Base-by-base conservation (phyloP, 768 basidiomycete species). In the Leccinum aurantiacum region DNA sequence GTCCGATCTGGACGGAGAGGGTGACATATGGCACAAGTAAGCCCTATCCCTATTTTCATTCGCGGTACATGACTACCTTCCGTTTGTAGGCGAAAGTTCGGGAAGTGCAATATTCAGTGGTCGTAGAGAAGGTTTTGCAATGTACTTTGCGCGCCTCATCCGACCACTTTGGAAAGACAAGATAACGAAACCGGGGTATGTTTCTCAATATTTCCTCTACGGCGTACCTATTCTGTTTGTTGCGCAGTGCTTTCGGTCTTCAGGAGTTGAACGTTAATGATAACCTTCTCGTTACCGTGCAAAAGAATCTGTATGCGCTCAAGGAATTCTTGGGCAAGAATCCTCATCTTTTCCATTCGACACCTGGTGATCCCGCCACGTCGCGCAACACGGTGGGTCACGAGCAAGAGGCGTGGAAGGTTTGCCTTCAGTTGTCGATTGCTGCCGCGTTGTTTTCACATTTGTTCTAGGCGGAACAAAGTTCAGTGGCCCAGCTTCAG, bases 331-430 rank as follows among this genome's bases (percentile, higher is more conserved):
- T 93, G 60, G 84, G 84, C 66, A 86, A 87, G 63, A 95, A 95
- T 66, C 89, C 89, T 9, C 90, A 93, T 63, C 77, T 95, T 38
- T 95, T 95, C 74, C 88, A 89, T 69, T 89, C 86, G 11, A 82
- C 88, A n/a, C 85, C 89, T 3, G 87, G 85, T 33, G 90, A 93
- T 65, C 76, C 83, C 46, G 75, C 82, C 3, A 80, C 82, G 5
- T 81, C 80, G 60, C 83, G 89, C 2, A 74, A 74, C 15, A 77
- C 83, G 4, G 76, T 82, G 17, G 81, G 81, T 6, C 81, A 82
- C 37, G 91, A 93, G 63, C 89, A 92, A 70, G 93, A 93, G 74
- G 93, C 93, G 6, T 93, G 91, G 90, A 91, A 90, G 83, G 92
- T 93, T 50, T 29, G 75, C 49, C 54, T 52, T 13, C 29, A 14